Evolutionary conservation across 306 rosid species (phyloP).

Genomic region (Quercus ilex): DNA sequence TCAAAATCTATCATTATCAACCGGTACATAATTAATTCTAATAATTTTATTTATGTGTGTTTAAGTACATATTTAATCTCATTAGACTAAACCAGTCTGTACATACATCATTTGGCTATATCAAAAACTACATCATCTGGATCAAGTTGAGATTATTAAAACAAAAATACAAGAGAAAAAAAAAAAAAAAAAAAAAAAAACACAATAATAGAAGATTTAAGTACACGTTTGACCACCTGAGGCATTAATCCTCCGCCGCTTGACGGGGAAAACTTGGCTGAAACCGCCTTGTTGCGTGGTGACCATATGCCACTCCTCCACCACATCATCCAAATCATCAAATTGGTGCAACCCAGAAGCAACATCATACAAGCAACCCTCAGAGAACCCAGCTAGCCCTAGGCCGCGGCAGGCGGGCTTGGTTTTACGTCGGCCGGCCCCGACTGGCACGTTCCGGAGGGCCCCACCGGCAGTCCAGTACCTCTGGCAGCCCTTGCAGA

Average conservation of each 20-base stretch:
- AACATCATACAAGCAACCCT: conserved; percentile 37
- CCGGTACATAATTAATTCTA: neutral
- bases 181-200: neutral
- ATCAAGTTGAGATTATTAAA: neutral
- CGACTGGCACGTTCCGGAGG: conserved; percentile 77
- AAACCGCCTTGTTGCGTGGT: conserved; percentile 34
- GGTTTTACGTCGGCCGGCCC: conserved; percentile 74
- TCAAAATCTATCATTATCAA: neutral
- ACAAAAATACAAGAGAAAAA: neutral
- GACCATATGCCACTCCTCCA: conserved; percentile 51
- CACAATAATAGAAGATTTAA: conserved; percentile 4
- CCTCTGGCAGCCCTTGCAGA: conserved; percentile 85
- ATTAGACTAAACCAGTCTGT: neutral
- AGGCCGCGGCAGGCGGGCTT: conserved; percentile 45
- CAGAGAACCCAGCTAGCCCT: conserved; percentile 29
- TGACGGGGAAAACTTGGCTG: conserved; percentile 46
- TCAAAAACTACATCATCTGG: neutral
- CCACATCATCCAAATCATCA: conserved; percentile 39
- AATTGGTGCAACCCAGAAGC: conserved; percentile 42
- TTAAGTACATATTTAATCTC: neutral
- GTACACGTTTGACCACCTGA: conserved; percentile 42
- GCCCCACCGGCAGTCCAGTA: conserved; percentile 98
- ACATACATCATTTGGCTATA: neutral
- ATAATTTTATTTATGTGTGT: neutral
- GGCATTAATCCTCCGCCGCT: conserved; percentile 44